Conservation (phyloP, 805 yeast species). For the Candida multigemmis region DNA sequence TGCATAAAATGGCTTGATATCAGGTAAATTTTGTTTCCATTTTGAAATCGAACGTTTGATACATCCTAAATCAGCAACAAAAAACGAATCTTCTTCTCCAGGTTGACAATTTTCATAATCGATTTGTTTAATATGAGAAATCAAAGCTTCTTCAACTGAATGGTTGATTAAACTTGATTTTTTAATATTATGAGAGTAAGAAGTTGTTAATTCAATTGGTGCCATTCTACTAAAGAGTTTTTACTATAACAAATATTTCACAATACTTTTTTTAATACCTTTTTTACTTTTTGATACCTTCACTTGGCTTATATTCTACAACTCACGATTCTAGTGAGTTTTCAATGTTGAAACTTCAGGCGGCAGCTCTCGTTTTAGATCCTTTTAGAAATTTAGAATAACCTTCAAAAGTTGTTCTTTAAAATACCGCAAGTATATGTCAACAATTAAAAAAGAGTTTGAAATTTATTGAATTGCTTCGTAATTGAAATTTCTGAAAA, state of each 20-base stretch:
- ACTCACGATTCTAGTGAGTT: conserved; percentile 31
- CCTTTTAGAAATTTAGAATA: neutral
- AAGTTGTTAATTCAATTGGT: no score
- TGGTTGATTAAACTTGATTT: neutral
- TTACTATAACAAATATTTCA: no score
- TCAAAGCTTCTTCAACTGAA: conserved; percentile 3
- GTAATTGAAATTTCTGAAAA: no score
- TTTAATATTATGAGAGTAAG: neutral
- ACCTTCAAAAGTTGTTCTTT: neutral
- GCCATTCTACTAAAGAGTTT: no score
- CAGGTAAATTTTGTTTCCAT: conserved; percentile 63
- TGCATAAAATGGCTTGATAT: conserved; percentile 84
- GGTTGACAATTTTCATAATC: conserved; percentile 55
- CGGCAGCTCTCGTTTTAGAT: conserved; percentile 39
- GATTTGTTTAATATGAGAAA: conserved; percentile 12
- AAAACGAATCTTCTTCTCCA: conserved; percentile 81
- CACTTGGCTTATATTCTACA: conserved; percentile 3
- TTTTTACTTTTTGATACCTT: neutral
- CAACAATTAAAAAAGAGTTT: no score
- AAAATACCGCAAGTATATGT: no score
- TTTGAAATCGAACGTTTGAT: conserved; percentile 49
- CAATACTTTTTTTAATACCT: no score
- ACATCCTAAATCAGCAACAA: conserved; percentile 77
- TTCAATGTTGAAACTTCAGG: conserved; percentile 22
- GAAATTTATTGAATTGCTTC: no score